A percentile compares a stretch with the other conserved stretches of the same genome.
These are phyloP conservation scores for Obba rivulosa DNA, from an alignment of 768 basidiomycete species.

Conservation along the genomic window DNA sequence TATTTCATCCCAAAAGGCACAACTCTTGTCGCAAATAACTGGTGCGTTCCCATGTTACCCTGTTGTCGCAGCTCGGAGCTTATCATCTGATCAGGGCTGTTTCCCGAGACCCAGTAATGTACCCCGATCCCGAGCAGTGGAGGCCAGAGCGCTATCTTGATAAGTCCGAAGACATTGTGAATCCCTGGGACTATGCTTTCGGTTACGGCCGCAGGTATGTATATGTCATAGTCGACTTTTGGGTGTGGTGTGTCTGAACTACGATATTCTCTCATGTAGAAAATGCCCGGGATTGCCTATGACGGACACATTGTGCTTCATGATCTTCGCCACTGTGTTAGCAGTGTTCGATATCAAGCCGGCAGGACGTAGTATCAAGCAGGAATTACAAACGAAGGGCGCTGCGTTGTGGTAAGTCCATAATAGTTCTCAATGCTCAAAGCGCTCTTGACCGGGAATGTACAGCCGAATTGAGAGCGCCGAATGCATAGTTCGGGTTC, in stretches of 20 bases:
- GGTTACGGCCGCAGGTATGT: constrained; percentile 10
- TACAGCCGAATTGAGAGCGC: too few species aligned
- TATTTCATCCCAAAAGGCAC: constrained; percentile 26
- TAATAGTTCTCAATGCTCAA: too few species aligned
- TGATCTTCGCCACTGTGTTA: constrained; percentile 17
- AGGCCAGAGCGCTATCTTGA: constrained; percentile 24
- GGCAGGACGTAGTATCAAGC: not conserved
- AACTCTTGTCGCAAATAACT: constrained; percentile 26
- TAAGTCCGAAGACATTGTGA: constrained; percentile 11
- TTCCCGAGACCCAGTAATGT: constrained; percentile 23
- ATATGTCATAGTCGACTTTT: not conserved
- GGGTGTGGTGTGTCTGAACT: not conserved
- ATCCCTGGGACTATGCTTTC: constrained; percentile 12
- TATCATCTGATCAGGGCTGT: constrained; percentile 21
- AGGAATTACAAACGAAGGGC: not conserved
- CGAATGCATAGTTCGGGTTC: too few species aligned
- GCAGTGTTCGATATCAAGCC: constrained; percentile 17
- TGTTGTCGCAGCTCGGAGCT: not conserved
- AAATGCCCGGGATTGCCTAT: constrained; percentile 15
- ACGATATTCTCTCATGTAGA: not conserved
- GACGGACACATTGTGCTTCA: constrained; percentile 16
- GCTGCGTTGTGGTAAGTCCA: too few species aligned
- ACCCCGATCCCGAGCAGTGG: constrained; percentile 24
- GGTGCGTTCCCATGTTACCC: constrained; percentile 5
- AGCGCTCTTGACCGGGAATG: too few species aligned